A percentile compares a stretch with the other conserved stretches of the same genome.
These are phyloP conservation scores for Apiotrichum laibachii DNA, from an alignment of 1,284 basidiomycete genomes.

Conservation along the genomic window DNA sequence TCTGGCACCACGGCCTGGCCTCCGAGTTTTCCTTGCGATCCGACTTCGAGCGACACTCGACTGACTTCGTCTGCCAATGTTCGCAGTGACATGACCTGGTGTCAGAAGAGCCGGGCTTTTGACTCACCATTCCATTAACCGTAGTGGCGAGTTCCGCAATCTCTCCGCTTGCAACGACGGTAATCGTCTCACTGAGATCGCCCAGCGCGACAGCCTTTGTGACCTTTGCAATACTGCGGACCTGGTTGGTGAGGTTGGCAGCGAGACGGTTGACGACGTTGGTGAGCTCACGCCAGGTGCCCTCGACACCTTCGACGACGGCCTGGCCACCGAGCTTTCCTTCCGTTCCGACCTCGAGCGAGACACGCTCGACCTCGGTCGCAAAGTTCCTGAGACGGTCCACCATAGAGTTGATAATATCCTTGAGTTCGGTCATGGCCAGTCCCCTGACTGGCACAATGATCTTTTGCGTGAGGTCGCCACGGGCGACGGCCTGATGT, in stretches of 20 bases:
- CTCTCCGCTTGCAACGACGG: slow-evolving; percentile 93
- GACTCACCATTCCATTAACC: slow-evolving; percentile 86
- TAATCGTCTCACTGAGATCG: slow-evolving; percentile 92
- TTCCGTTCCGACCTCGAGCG: slow-evolving; percentile 88
- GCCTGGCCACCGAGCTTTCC: slow-evolving; percentile 92
- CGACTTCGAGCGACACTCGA: slow-evolving; percentile 90
- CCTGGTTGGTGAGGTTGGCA: slow-evolving; percentile 91
- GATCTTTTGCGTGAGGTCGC: slow-evolving; percentile 93
- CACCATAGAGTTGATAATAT: slow-evolving; percentile 97
- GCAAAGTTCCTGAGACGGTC: slow-evolving; percentile 56
- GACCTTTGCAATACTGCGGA: slow-evolving; percentile 88
- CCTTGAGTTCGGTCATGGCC: slow-evolving; percentile 96
- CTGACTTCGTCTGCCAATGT: slow-evolving; percentile 93
- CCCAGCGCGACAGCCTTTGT: slow-evolving; percentile 98
- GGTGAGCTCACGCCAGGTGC: slow-evolving; percentile 88
- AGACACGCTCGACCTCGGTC: slow-evolving; percentile 56
- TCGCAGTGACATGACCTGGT: slow-evolving; percentile 69
- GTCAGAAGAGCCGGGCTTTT: not conserved
- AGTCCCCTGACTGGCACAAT: slow-evolving; percentile 93
- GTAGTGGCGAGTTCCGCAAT: slow-evolving; percentile 97
- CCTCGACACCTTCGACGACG: slow-evolving; percentile 86
- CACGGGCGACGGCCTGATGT: slow-evolving; percentile 75
- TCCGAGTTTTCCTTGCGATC: slow-evolving; percentile 83
- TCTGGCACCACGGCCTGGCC: slow-evolving; percentile 85
- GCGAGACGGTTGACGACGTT: slow-evolving; percentile 87